phyloP scores from a whole-genome alignment of 2,329 filamentous ascomycete species.

The Amauroascus verrucosus region DNA sequence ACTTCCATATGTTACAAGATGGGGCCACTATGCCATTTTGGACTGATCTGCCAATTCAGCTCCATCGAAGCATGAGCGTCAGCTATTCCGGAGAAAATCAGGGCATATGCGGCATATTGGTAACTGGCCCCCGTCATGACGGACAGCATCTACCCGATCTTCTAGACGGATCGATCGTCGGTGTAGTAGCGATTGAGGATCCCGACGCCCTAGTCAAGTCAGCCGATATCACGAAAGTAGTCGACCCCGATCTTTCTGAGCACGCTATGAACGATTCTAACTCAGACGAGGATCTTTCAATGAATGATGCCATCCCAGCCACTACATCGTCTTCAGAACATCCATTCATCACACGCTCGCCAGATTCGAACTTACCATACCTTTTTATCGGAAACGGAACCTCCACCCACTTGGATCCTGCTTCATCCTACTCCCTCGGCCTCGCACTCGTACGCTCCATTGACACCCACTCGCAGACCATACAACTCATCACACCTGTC shows the following conservation, averaged over 20 bases:
- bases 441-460: conserved; percentile 39
- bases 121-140: conserved; percentile 41
- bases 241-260: neutral
- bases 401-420: conserved; percentile 38
- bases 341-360: conserved; percentile 32
- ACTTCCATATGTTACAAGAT: conserved; percentile 43
- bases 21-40: conserved; percentile 30
- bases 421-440: conserved; percentile 40
- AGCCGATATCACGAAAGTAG: neutral
- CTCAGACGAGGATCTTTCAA: conserved; percentile 9
- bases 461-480: conserved; percentile 29
- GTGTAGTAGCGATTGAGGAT: conserved; percentile 42
- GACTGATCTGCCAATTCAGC: conserved; percentile 38
- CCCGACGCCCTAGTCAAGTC: conserved; percentile 22
- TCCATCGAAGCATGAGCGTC: conserved; percentile 40
- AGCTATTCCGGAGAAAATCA: conserved; percentile 37
- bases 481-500: conserved; percentile 44
- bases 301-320: conserved; percentile 15
- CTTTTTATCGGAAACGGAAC: conserved; percentile 36
- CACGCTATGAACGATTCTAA: conserved; percentile 2
- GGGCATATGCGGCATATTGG: conserved; percentile 43
- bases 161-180: conserved; percentile 46
- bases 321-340: conserved; percentile 13
- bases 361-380: conserved; percentile 41
- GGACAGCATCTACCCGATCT: conserved; percentile 41